These are phyloP conservation scores for Stenogyne calaminthoides DNA, from an alignment of 305 asterid species.

Conservation along the genomic window DNA sequence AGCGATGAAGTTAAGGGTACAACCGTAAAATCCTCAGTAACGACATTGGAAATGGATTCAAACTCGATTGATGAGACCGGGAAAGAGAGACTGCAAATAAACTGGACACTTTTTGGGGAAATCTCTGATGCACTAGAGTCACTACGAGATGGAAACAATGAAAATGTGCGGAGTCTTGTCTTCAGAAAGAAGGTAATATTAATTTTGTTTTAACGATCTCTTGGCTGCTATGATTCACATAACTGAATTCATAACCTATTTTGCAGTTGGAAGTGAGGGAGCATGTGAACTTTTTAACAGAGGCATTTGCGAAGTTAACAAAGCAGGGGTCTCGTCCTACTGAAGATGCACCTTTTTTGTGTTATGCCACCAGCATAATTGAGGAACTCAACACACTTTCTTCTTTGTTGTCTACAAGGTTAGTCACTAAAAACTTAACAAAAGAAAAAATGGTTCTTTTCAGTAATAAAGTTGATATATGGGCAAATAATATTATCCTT, in stretches of 20 bases:
- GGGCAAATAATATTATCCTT: background rate
- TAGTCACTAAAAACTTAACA: background rate
- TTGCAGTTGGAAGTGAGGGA: slow-evolving; percentile 33
- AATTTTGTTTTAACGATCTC: background rate
- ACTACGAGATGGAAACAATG: background rate
- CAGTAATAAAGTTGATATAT: background rate
- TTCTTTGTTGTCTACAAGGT: slow-evolving; percentile 32
- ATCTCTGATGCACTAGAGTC: slow-evolving; percentile 24
- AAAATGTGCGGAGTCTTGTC: slow-evolving; percentile 6
- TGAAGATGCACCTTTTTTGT: slow-evolving; percentile 1
- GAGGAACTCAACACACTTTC: slow-evolving; percentile 24
- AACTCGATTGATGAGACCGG: slow-evolving; percentile 12
- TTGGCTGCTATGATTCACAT: background rate
- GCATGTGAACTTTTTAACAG: background rate
- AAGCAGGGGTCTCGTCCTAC: slow-evolving; percentile 13
- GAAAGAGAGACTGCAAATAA: slow-evolving; percentile 19
- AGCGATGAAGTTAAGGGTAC: background rate
- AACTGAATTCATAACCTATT: background rate
- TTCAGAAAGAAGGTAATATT: slow-evolving; percentile 42
- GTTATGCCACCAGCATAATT: slow-evolving; percentile 9
- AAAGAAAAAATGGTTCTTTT: background rate
- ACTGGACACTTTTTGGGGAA: slow-evolving; percentile 41
- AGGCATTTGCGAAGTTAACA: background rate
- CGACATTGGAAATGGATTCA: background rate
- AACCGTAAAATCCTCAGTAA: background rate